Evolutionary conservation across 1,139 yeast species (phyloP), one percentile per base, ranked within the genome.

Genomic region (Magnusiomyces suaveolens): DNA sequence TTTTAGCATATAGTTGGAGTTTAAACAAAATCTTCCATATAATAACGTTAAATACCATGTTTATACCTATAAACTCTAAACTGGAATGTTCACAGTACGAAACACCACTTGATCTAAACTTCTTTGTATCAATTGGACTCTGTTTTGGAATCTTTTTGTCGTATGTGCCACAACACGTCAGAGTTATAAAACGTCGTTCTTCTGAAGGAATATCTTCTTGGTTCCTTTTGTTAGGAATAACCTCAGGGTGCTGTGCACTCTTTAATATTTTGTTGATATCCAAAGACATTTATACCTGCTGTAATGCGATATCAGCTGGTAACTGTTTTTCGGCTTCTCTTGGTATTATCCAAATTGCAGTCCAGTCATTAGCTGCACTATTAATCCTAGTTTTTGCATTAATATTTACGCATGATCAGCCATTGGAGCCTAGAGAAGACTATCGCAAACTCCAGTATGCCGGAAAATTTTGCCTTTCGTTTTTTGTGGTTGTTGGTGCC

Each of bases 201-300:
- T 82, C 92, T 3, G 92, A 87, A 64, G 96, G 96, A 2, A 72
- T 88, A 32, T 84, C 92, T 1, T 86, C 90, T 10, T 76, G 79
- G 62, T 88, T 83, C 64, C 72, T 88, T 51, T 71, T 87, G 16
- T 74, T 88, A 44, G 94, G 95, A 1, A 81, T 87, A 16, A 71
- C 83, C 25, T 84, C 94, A 1, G 85, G 90, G 1, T 71, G 83
- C 16, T 80, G 84, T 61, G 83, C 95, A 0, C 69, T 84, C 48
- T 75, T 86, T 33, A 88, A 88, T 63, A 79, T 88, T 54, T 69
- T 83, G 8, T 69, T 87, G 47, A 74, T 87, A 12, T 79, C 87
- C 14, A 56, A 64, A 21, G 67, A 68, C 1, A 64, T 72, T 1
- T 62, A 69, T 25, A 59, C 59, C 14, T 74, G 77, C 60, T 74